Evolutionary conservation across 2,329 filamentous ascomycete genomes (phyloP).

Genomic region (Cadophora gregata): DNA sequence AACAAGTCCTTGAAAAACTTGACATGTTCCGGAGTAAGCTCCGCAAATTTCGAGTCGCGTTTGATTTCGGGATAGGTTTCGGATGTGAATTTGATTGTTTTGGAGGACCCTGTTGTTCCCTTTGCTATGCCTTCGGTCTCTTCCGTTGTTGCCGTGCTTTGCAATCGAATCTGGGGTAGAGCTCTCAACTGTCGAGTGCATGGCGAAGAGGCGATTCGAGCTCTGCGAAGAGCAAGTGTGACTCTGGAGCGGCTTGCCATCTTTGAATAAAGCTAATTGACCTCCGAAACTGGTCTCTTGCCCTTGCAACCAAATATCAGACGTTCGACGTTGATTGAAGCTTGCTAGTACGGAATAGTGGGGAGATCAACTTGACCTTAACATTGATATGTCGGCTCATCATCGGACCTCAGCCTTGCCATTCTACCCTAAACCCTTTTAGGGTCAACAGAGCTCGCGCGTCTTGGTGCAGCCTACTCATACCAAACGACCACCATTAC

Average conservation of each 20-base stretch:
- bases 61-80: constrained; percentile 86
- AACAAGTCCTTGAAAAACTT: constrained; percentile 82
- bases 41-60: constrained; percentile 76
- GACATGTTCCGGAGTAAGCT: constrained; percentile 80
- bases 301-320: neutral
- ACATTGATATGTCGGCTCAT: constrained; percentile 1
- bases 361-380: neutral
- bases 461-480: constrained; percentile 38
- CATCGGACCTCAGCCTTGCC: constrained; percentile 21
- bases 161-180: constrained; percentile 38
- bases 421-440: neutral
- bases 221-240: constrained; percentile 38
- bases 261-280: constrained; percentile 11
- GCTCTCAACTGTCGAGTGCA: constrained; percentile 32
- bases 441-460: constrained; percentile 18
- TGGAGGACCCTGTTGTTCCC: constrained; percentile 42
- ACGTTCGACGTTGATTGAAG: neutral
- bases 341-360: neutral
- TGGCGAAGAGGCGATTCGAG: constrained; percentile 32
- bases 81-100: constrained; percentile 75
- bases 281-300: neutral
- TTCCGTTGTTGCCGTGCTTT: constrained; percentile 43
- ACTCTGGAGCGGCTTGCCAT: constrained; percentile 42
- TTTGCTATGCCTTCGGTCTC: constrained; percentile 39
- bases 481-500: constrained; percentile 32